These are phyloP conservation scores for Beauveria sp. DNA, from an alignment of 2,329 filamentous ascomycete species.

Conservation along the genomic window DNA sequence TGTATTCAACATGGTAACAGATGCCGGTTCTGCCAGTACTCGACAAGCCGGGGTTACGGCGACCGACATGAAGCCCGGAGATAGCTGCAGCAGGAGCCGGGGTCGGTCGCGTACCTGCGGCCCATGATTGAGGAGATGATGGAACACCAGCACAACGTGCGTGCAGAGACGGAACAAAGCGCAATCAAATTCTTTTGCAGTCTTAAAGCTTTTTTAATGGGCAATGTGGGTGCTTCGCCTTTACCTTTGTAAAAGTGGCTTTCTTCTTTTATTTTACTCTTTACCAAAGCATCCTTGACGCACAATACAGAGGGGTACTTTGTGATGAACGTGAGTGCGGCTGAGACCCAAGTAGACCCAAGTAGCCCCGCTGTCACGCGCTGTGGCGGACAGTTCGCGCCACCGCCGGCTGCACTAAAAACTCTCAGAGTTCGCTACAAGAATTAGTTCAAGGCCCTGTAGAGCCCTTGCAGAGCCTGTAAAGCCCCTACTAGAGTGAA, in stretches of 20 bases:
- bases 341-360: neutral
- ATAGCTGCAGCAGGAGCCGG: neutral
- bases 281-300: too few relatives aligned
- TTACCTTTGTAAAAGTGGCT: too few relatives aligned
- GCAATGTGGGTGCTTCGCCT: neutral
- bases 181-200: neutral
- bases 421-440: neutral
- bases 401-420: neutral
- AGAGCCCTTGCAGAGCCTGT: neutral
- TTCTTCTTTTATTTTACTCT: neutral
- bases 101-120: neutral
- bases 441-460: neutral
- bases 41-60: neutral
- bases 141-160: neutral
- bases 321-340: neutral
- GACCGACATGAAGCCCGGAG: neutral
- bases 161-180: neutral
- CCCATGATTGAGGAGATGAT: neutral
- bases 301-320: conserved; percentile 1
- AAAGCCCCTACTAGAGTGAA: neutral
- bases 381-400: conserved; percentile 2
- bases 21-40: neutral
- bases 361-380: conserved; percentile 11
- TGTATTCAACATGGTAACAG: neutral
- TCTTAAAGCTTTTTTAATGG: neutral